These are phyloP conservation scores for Botrytis aclada DNA, from an alignment of 2,329 filamentous ascomycete genomes.

Conservation along the genomic window DNA sequence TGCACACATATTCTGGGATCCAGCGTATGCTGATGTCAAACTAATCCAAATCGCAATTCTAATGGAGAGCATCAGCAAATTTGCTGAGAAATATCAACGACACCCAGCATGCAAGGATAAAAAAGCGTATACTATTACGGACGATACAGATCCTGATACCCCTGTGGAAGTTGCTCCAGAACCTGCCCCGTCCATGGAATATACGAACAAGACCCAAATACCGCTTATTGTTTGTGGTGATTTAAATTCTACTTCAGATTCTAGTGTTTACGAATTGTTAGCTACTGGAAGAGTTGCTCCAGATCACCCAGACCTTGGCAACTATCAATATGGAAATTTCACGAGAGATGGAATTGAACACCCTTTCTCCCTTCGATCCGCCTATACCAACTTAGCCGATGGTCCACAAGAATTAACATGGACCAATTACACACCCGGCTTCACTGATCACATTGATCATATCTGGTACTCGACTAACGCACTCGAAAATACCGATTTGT, in stretches of 20 bases:
- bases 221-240: slow-evolving; percentile 91
- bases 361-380: slow-evolving; percentile 88
- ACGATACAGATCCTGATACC: slow-evolving; percentile 46
- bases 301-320: slow-evolving; percentile 75
- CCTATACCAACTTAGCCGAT: slow-evolving; percentile 79
- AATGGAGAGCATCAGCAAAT: slow-evolving; percentile 85
- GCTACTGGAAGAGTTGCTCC: slow-evolving; percentile 74
- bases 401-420: slow-evolving; percentile 82
- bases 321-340: slow-evolving; percentile 87
- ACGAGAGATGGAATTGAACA: slow-evolving; percentile 90
- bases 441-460: slow-evolving; percentile 90
- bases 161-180: slow-evolving; percentile 56
- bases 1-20: slow-evolving; percentile 94
- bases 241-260: slow-evolving; percentile 87
- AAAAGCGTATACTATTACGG: slow-evolving; percentile 39
- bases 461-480: slow-evolving; percentile 91
- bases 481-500: slow-evolving; percentile 62
- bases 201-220: slow-evolving; percentile 80
- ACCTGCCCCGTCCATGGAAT: slow-evolving; percentile 80
- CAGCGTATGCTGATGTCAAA: slow-evolving; percentile 87
- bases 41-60: slow-evolving; percentile 92
- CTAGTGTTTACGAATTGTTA: slow-evolving; percentile 88
- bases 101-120: slow-evolving; percentile 82
- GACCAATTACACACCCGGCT: slow-evolving; percentile 96
- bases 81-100: slow-evolving; percentile 80